phyloP scores from a whole-genome alignment of 805 yeast species.

The Kodamaea hsintzibuensis region DNA sequence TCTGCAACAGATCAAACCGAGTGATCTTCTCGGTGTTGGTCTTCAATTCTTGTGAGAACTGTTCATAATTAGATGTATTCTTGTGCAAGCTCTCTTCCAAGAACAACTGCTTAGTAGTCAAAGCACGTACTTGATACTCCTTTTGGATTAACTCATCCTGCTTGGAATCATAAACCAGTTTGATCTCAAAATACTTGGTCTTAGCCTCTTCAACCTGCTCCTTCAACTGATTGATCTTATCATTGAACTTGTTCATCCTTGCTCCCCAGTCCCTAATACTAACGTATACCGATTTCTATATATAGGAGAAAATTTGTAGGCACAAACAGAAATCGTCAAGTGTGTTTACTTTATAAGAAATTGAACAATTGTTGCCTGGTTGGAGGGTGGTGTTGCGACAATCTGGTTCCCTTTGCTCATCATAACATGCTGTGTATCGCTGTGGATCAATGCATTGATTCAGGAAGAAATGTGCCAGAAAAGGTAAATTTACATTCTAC shows the following conservation, averaged over 20 bases:
- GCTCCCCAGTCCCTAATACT: background rate
- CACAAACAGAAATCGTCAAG: background rate
- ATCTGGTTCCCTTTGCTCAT: too few relatives aligned
- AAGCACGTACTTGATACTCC: constrained; percentile 13
- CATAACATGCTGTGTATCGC: too few relatives aligned
- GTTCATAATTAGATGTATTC: constrained; percentile 3
- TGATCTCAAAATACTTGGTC: constrained; percentile 15
- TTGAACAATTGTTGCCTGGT: background rate
- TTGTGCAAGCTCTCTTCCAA: constrained; percentile 9
- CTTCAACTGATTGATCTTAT: constrained; percentile 15
- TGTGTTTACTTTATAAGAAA: background rate
- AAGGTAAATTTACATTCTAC: too few relatives aligned
- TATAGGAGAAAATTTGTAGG: background rate
- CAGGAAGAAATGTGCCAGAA: too few relatives aligned
- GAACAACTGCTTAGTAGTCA: constrained; percentile 14
- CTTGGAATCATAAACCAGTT: constrained; percentile 7
- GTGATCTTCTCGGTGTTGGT: constrained; percentile 9
- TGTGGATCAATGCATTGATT: too few relatives aligned
- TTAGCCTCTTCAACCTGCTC: constrained; percentile 13
- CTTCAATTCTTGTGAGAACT: constrained; percentile 5
- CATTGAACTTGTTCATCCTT: constrained; percentile 17
- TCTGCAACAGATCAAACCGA: background rate
- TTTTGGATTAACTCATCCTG: constrained; percentile 15
- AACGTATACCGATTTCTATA: background rate
- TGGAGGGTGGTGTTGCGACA: background rate